Evolutionary conservation across 2,329 filamentous ascomycete genomes (phyloP).

Genomic region (Phialophora expanda): DNA sequence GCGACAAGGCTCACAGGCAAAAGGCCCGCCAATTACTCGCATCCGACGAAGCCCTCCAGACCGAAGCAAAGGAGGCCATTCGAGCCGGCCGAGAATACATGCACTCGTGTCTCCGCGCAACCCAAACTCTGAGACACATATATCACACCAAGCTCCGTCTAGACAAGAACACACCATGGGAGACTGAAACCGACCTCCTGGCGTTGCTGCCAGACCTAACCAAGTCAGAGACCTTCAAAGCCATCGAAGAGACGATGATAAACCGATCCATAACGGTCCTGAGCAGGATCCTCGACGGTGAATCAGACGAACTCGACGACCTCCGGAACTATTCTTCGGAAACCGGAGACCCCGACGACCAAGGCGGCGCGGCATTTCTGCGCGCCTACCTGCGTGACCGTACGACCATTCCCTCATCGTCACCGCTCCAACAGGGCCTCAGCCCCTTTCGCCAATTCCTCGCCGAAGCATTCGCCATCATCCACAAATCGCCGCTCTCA

Average conservation of each 20-base stretch:
- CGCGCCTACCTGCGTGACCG: constrained; percentile 12
- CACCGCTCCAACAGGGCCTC: not conserved
- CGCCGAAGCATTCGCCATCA: constrained; percentile 64
- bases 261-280: not conserved
- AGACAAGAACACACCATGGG: constrained; percentile 9
- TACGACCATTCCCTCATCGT: constrained; percentile 8
- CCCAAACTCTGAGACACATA: constrained; percentile 19
- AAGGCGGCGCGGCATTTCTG: not conserved
- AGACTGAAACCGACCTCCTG: constrained; percentile 22
- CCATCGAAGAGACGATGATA: constrained; percentile 12
- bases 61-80: constrained; percentile 49
- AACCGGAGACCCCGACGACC: not conserved
- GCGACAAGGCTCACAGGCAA: constrained; percentile 43
- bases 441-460: constrained; percentile 53
- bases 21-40: constrained; percentile 55
- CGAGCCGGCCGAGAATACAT: constrained; percentile 44
- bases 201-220: constrained; percentile 21
- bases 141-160: constrained; percentile 18
- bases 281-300: constrained; percentile 1
- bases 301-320: not conserved
- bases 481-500: constrained; percentile 61
- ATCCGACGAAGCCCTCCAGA: constrained; percentile 55
- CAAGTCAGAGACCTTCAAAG: constrained; percentile 20
- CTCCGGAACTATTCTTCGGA: not conserved
- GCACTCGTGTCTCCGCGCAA: constrained; percentile 18